phyloP scores from a whole-genome alignment of 1,284 basidiomycete genomes.

The Phylloboletellus chloephorus region DNA sequence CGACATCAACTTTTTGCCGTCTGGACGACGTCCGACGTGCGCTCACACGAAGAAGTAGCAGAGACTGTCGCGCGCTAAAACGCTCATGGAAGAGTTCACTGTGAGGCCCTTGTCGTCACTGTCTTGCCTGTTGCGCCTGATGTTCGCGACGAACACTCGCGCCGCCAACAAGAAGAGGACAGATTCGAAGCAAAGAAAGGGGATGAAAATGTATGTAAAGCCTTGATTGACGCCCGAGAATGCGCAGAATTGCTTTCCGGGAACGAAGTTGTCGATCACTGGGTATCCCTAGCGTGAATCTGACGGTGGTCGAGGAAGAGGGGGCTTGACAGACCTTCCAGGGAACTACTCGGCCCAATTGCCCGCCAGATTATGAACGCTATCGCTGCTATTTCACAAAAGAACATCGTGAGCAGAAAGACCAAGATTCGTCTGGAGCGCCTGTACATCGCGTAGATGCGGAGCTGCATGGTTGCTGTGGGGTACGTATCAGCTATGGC shows the following conservation, averaged over 20 bases:
- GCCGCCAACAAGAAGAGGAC: slow-evolving; percentile 24
- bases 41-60: slow-evolving; percentile 32
- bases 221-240: slow-evolving; percentile 20
- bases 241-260: slow-evolving; percentile 14
- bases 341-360: slow-evolving; percentile 23
- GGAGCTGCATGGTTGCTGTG: slow-evolving; percentile 30
- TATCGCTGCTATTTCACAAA: slow-evolving; percentile 26
- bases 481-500: slow-evolving; percentile 1
- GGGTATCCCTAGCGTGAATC: background rate
- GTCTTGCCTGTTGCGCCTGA: slow-evolving; percentile 2
- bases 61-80: slow-evolving; percentile 29
- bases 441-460: slow-evolving; percentile 31
- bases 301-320: background rate
- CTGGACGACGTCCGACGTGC: background rate
- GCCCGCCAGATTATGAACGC: slow-evolving; percentile 23
- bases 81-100: slow-evolving; percentile 21
- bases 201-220: slow-evolving; percentile 30
- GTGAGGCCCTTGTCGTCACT: slow-evolving; percentile 2
- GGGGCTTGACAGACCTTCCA: slow-evolving; percentile 17
- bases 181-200: slow-evolving; percentile 28
- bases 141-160: slow-evolving; percentile 15
- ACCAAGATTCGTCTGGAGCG: slow-evolving; percentile 19
- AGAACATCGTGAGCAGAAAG: slow-evolving; percentile 19
- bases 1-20: no score
- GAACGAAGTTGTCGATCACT: slow-evolving; percentile 7